Evolutionary conservation across 2,329 filamentous ascomycete species (phyloP), one percentile per base, ranked within the genome.

Genomic region (Pleurostoma richardsiae): DNA sequence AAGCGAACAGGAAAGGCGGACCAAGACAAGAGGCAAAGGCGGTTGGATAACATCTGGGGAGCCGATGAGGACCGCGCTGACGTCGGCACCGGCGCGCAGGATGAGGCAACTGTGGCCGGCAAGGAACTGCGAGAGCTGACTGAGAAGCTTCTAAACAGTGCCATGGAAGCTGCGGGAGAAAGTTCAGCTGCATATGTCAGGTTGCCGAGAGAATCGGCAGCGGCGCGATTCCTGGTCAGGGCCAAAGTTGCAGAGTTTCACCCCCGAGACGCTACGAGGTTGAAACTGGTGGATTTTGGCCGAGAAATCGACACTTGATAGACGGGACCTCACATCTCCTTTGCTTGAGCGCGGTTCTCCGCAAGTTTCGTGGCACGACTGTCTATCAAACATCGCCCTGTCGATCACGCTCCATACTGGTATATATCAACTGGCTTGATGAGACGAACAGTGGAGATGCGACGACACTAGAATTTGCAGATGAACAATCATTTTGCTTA

Each of bases 161-260:
- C 82, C 10, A 68, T 76, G 42, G 73, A 79, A 47, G 73, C 77
- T 0, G 71, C 69, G 33, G 79, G 77, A 1, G 74, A 79, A 54
- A 75, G 67, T 47, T 74, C 74, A 40, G 73, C 76, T 11, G 73
- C 78, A 1, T 86, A 85, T 56, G 72, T 86, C 42, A 68, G 69
- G 42, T 65, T 85, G n/a, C 55, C 69, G 11, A 72, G 75, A 47
- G 83, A 86, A 56, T 80, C 81, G 41, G 80, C 82, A 3, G 79
- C 80, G 10, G 78, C 77, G 3, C 74, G 82, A 52, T 85, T 85
- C 55, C 66, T 86, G 27, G 79, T 85, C 31, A 67, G 82, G 46
- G 82, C 80, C 36, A 83, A 83, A 56, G 81, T 83, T 39, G 83
- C 83, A 3, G 76, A 82, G 54, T 84, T 85, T 54, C 81, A 86